phyloP scores from a whole-genome alignment of 768 basidiomycete genomes.

The Tulasnella sp. region DNA sequence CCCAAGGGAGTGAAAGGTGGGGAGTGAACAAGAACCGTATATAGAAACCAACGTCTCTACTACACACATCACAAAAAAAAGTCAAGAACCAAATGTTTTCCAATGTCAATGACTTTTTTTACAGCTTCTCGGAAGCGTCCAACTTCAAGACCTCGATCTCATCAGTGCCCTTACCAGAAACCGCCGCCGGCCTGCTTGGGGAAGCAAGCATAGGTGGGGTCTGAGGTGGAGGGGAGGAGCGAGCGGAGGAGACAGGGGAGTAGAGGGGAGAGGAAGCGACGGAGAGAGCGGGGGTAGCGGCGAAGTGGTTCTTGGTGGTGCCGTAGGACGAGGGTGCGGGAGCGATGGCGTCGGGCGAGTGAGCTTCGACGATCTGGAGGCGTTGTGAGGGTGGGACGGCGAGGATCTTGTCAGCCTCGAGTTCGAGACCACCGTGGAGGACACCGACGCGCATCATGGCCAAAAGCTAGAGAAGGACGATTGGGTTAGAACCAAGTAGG shows the following conservation, averaged over 20 bases:
- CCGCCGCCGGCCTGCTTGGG: neutral
- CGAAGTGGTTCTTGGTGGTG: constrained; percentile 11
- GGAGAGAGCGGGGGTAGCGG: constrained; percentile 23
- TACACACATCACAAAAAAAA: neutral
- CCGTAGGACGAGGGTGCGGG: neutral
- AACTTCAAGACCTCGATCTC: constrained; percentile 23
- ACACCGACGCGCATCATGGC: constrained; percentile 62
- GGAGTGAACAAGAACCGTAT: neutral
- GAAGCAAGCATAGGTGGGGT: constrained; percentile 16
- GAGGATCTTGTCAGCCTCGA: constrained; percentile 55
- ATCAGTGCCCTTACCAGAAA: neutral
- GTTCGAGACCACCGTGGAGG: constrained; percentile 51
- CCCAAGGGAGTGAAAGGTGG: neutral
- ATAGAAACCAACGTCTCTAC: neutral
- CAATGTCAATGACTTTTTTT: neutral
- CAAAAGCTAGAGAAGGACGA: constrained; percentile 38
- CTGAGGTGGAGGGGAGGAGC: constrained; percentile 18
- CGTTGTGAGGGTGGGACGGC: constrained; percentile 68
- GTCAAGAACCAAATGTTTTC: neutral
- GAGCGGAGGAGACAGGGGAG: constrained; percentile 23
- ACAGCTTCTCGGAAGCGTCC: neutral
- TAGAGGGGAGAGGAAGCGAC: constrained; percentile 15
- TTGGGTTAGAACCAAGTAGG: neutral
- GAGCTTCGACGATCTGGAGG: constrained; percentile 52
- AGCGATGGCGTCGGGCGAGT: neutral